phyloP scores from a whole-genome alignment of 2,329 filamentous ascomycete genomes.

The Talaromyces sp. region DNA sequence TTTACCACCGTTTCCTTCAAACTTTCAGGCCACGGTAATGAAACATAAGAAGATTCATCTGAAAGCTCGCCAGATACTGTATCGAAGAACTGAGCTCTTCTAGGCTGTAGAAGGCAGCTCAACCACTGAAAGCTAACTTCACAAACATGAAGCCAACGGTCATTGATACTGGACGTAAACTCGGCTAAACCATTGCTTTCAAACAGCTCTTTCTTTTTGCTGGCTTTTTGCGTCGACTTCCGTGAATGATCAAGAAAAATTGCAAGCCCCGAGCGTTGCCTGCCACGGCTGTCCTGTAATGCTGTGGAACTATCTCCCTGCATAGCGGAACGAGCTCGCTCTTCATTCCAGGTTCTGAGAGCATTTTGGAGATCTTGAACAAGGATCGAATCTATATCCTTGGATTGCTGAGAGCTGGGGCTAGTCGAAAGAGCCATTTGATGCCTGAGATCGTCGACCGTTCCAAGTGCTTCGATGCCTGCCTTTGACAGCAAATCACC shows the following conservation, averaged over 20 bases:
- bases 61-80: constrained; percentile 18
- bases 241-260: constrained; percentile 58
- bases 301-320: constrained; percentile 49
- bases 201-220: constrained; percentile 37
- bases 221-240: constrained; percentile 40
- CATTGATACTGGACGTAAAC: constrained; percentile 48
- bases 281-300: constrained; percentile 48
- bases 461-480: constrained; percentile 45
- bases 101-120: constrained; percentile 48
- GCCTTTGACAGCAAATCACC: constrained; percentile 52
- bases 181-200: constrained; percentile 35
- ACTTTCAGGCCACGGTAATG: constrained; percentile 53
- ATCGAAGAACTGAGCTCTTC: constrained; percentile 16
- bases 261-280: constrained; percentile 47
- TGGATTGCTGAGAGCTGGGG: constrained; percentile 18
- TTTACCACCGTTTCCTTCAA: constrained; percentile 55
- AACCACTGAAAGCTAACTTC: constrained; percentile 56
- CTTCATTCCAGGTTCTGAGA: constrained; percentile 45
- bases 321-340: constrained; percentile 42
- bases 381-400: constrained; percentile 28
- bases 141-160: constrained; percentile 45
- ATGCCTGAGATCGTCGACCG: constrained; percentile 38
- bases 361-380: constrained; percentile 45
- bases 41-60: constrained; percentile 49
- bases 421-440: constrained; percentile 23